Conservation (phyloP, 2,329 filamentous ascomycete genomes). For the Didymella sp. region DNA sequence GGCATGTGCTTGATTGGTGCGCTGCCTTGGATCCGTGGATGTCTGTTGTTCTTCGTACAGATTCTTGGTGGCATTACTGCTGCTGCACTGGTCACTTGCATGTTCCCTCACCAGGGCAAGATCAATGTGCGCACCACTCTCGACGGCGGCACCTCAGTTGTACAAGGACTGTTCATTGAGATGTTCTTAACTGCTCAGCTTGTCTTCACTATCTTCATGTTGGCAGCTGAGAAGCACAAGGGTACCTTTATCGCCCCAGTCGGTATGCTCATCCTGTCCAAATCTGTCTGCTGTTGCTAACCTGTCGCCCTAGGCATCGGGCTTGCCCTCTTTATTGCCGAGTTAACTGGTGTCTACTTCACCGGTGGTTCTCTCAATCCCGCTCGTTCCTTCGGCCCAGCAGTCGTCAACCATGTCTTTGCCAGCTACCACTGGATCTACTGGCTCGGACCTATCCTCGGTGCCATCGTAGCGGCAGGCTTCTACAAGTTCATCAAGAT, state of each 20-base stretch:
- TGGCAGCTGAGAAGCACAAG: slow-evolving; percentile 68
- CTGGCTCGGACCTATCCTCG: slow-evolving; percentile 54
- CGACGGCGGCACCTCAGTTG: slow-evolving; percentile 21
- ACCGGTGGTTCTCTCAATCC: slow-evolving; percentile 55
- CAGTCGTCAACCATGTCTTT: slow-evolving; percentile 49
- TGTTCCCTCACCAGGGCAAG: slow-evolving; percentile 32
- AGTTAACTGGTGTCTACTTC: slow-evolving; percentile 54
- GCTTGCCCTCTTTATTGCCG: slow-evolving; percentile 67
- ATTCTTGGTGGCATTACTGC: slow-evolving; percentile 37
- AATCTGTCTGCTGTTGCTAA: neutral
- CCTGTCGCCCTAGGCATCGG: slow-evolving; percentile 49
- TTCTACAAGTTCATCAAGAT: slow-evolving; percentile 57
- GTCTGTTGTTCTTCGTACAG: slow-evolving; percentile 29
- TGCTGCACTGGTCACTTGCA: slow-evolving; percentile 29
- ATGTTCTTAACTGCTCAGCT: slow-evolving; percentile 37
- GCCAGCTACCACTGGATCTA: slow-evolving; percentile 47
- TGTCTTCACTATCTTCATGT: slow-evolving; percentile 57
- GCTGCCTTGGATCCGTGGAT: slow-evolving; percentile 25
- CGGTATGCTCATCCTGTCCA: slow-evolving; percentile 56
- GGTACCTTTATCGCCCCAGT: slow-evolving; percentile 63
- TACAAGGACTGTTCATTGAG: slow-evolving; percentile 33
- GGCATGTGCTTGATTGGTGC: slow-evolving; percentile 39
- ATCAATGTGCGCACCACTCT: slow-evolving; percentile 30
- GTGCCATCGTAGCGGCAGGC: slow-evolving; percentile 53
- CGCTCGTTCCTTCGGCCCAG: slow-evolving; percentile 54